Evolutionary conservation across 2,329 filamentous ascomycete genomes (phyloP), one percentile per base, ranked within the genome.

Genomic region (Aspergillus arachidicola): DNA sequence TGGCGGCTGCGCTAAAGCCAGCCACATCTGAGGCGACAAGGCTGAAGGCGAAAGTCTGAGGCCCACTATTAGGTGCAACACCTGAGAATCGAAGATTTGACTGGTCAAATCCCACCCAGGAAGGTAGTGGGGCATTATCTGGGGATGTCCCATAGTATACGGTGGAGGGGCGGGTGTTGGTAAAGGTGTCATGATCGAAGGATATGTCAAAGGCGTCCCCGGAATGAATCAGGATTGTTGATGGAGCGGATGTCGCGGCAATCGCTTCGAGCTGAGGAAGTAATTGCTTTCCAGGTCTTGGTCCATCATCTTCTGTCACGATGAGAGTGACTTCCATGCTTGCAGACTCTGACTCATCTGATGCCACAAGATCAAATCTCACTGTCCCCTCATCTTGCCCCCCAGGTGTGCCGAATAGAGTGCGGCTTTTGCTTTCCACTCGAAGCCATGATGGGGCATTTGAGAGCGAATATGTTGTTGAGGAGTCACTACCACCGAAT

Each of bases 111-210:
- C 80, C 80, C 51, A 96, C 81, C 93, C 93, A 97, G 0, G 92
- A 89, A 23, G 93, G 93, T 41, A 97, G 80, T 41, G 93, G 93
- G n/a, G 91, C 91, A 71, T 91, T 91, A 71, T 94, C 86, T 6
- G 83, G 83, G 4, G 91, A 90, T 3, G 90, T 88, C 10, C 92
- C 91, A 73, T 95, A 94, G 76, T 93, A 96, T 62, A 80, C 80
- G 28, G 87, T 87, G 57, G 89, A 83, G 19, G 78, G 77, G 4
- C 82, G 79, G 0, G 80, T 78, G 48, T 84, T 78, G n/a, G 81
- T 80, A 74, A 96, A 96, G 0, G 90, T 92, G 21, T 86, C 78
- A 19, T 83, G 77, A 11, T 91, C 90, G 71, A 96, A 91, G 34
- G 86, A 82, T 72, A 94, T 93, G 11, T 82, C 85, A 76, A 92